A percentile compares a stretch with the other conserved stretches of the same genome.
Conservation (phyloP, 2,329 filamentous ascomycete genomes). For the Monosporascus sp. region DNA sequence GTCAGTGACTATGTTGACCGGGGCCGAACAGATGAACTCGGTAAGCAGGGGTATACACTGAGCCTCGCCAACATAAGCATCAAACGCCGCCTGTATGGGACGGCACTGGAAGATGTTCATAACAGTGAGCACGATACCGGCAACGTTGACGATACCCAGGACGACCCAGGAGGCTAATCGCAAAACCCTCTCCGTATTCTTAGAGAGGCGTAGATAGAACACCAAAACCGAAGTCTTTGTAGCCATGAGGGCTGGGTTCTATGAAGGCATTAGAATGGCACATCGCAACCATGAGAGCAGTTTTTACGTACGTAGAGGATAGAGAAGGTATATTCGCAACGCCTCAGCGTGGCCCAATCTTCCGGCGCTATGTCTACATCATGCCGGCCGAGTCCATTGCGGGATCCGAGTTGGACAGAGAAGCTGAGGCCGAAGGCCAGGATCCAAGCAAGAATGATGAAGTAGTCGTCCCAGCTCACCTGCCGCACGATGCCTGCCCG, state of each 20-base stretch:
- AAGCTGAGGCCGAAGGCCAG: slow-evolving; percentile 63
- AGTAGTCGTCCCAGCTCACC: slow-evolving; percentile 71
- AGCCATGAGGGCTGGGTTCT: slow-evolving; percentile 86
- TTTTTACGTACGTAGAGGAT: slow-evolving; percentile 49
- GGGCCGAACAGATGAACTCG: slow-evolving; percentile 68
- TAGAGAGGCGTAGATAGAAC: slow-evolving; percentile 81
- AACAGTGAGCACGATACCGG: slow-evolving; percentile 73
- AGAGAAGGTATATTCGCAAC: slow-evolving; percentile 59
- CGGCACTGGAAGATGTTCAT: slow-evolving; percentile 83
- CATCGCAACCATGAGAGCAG: not conserved
- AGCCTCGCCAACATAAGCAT: slow-evolving; percentile 26
- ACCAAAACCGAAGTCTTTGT: slow-evolving; percentile 90
- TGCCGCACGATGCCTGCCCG: slow-evolving; percentile 67
- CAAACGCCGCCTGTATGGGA: slow-evolving; percentile 68
- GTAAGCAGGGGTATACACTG: slow-evolving; percentile 54
- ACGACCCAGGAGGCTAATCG: slow-evolving; percentile 78
- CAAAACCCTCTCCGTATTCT: slow-evolving; percentile 69
- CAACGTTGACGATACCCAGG: slow-evolving; percentile 70
- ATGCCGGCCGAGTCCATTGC: slow-evolving; percentile 62
- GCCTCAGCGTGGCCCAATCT: slow-evolving; percentile 48
- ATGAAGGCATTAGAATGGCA: slow-evolving; percentile 9
- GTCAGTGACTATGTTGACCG: slow-evolving; percentile 88
- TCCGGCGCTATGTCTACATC: slow-evolving; percentile 51
- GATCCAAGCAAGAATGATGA: slow-evolving; percentile 75
- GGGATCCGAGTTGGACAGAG: slow-evolving; percentile 58